These are phyloP conservation scores for Incumbomyces delicatus DNA, from an alignment of 2,329 filamentous ascomycete species.

Conservation along the genomic window DNA sequence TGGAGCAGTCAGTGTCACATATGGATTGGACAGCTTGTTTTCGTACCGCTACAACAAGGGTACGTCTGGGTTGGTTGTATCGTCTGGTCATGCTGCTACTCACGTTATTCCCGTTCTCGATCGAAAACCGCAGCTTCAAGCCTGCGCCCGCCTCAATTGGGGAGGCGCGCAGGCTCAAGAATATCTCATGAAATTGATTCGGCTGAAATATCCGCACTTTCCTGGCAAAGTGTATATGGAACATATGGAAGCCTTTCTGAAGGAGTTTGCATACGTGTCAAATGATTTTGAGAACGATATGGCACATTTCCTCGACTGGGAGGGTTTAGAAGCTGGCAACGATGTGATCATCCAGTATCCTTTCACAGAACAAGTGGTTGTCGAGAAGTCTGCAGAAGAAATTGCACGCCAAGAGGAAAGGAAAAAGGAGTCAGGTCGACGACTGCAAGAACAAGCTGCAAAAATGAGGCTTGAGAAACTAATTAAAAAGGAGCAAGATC, in stretches of 20 bases:
- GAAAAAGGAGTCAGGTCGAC: slow-evolving; percentile 84
- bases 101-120: slow-evolving; percentile 91
- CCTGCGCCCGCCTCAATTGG: slow-evolving; percentile 88
- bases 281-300: slow-evolving; percentile 74
- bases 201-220: slow-evolving; percentile 77
- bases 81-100: slow-evolving; percentile 85
- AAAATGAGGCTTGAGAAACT: slow-evolving; percentile 95
- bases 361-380: slow-evolving; percentile 78
- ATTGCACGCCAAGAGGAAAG: slow-evolving; percentile 82
- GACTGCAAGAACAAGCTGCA: slow-evolving; percentile 88
- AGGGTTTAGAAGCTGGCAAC: slow-evolving; percentile 69
- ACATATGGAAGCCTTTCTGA: slow-evolving; percentile 79
- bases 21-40: slow-evolving; percentile 93
- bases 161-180: slow-evolving; percentile 83
- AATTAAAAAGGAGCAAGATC: slow-evolving; percentile 87
- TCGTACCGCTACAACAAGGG: slow-evolving; percentile 90
- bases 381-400: slow-evolving; percentile 92
- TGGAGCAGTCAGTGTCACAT: slow-evolving; percentile 75
- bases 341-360: slow-evolving; percentile 87
- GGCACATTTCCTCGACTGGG: slow-evolving; percentile 73
- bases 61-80: slow-evolving; percentile 75
- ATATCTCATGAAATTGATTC: slow-evolving; percentile 80
- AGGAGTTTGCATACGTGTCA: slow-evolving; percentile 83
- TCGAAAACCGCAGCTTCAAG: slow-evolving; percentile 69
- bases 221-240: slow-evolving; percentile 74